Conservation (phyloP, 2,329 filamentous ascomycete genomes). For the Ascochyta rabiei region DNA sequence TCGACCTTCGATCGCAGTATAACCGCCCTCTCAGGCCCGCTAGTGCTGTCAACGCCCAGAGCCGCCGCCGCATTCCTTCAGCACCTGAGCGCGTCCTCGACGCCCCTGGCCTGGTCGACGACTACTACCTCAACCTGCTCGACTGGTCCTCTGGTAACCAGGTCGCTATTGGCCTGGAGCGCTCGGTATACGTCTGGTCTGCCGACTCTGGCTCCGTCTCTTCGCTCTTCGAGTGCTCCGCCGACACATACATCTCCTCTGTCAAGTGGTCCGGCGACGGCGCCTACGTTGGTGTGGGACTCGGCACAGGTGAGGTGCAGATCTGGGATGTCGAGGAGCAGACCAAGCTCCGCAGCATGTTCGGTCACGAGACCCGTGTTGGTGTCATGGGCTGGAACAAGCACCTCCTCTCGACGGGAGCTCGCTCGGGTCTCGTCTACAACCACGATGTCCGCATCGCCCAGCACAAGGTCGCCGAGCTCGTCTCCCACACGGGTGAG, state of each 20-base stretch:
- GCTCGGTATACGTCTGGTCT: slow-evolving; percentile 98
- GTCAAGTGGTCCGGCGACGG: slow-evolving; percentile 99
- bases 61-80: slow-evolving; percentile 88
- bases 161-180: slow-evolving; percentile 95
- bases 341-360: slow-evolving; percentile 97
- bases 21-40: slow-evolving; percentile 90
- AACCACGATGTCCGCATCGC: slow-evolving; percentile 99
- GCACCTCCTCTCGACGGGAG: slow-evolving; percentile 93
- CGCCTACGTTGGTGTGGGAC: slow-evolving; percentile 92
- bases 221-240: slow-evolving; percentile 83
- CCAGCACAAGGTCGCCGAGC: slow-evolving; percentile 96
- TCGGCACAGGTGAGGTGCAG: slow-evolving; percentile 94
- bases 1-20: slow-evolving; percentile 96
- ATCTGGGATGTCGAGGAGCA: slow-evolving; percentile 98
- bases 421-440: slow-evolving; percentile 91
- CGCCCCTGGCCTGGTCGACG: slow-evolving; percentile 92
- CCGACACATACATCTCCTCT: slow-evolving; percentile 95
- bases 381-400: slow-evolving; percentile 99
- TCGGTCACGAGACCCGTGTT: slow-evolving; percentile 93
- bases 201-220: slow-evolving; percentile 89
- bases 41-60: slow-evolving; percentile 77
- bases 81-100: slow-evolving; percentile 96
- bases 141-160: slow-evolving; percentile 99
- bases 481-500: slow-evolving; percentile 95
- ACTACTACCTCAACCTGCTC: slow-evolving; percentile 98